Conservation (phyloP, 1,284 basidiomycete species). For the Acaromyces ingoldii region DNA sequence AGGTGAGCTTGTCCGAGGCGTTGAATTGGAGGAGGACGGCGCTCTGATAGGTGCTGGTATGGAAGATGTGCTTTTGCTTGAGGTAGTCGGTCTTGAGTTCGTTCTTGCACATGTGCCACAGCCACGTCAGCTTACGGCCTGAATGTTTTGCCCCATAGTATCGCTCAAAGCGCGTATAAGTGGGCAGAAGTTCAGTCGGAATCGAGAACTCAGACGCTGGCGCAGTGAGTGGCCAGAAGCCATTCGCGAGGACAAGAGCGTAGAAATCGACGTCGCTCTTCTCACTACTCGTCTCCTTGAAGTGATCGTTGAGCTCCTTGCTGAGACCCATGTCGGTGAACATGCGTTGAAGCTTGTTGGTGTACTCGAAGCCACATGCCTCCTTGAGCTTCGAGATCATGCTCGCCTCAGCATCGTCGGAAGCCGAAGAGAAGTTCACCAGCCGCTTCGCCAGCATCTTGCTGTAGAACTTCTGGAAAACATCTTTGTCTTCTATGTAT, state of each 20-base stretch:
- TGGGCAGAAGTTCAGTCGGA: slow-evolving; percentile 76
- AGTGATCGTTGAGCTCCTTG: slow-evolving; percentile 92
- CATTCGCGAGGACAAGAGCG: slow-evolving; percentile 88
- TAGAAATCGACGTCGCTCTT: slow-evolving; percentile 70
- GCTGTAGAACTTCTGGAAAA: slow-evolving; percentile 98
- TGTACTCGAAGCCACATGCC: slow-evolving; percentile 96
- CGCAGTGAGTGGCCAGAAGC: slow-evolving; percentile 90
- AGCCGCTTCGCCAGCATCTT: slow-evolving; percentile 93
- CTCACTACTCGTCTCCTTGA: slow-evolving; percentile 70
- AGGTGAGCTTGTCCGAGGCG: slow-evolving; percentile 70
- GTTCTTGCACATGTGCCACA: slow-evolving; percentile 96
- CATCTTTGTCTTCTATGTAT: slow-evolving; percentile 98
- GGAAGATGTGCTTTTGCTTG: slow-evolving; percentile 89
- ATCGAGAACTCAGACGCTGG: slow-evolving; percentile 80
- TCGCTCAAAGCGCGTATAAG: slow-evolving; percentile 84
- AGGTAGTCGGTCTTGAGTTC: slow-evolving; percentile 89
- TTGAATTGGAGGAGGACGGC: slow-evolving; percentile 93
- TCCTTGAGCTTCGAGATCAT: slow-evolving; percentile 99
- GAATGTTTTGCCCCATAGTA: slow-evolving; percentile 93
- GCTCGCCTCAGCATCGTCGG: slow-evolving; percentile 91
- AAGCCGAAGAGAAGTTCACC: slow-evolving; percentile 85
- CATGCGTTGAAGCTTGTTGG: slow-evolving; percentile 96
- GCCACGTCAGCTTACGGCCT: slow-evolving; percentile 91
- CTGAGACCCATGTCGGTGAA: slow-evolving; percentile 95
- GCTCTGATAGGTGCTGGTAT: slow-evolving; percentile 92